Base-by-base conservation (phyloP, 441 rosid genomes). In the Brassica balearica region DNA sequence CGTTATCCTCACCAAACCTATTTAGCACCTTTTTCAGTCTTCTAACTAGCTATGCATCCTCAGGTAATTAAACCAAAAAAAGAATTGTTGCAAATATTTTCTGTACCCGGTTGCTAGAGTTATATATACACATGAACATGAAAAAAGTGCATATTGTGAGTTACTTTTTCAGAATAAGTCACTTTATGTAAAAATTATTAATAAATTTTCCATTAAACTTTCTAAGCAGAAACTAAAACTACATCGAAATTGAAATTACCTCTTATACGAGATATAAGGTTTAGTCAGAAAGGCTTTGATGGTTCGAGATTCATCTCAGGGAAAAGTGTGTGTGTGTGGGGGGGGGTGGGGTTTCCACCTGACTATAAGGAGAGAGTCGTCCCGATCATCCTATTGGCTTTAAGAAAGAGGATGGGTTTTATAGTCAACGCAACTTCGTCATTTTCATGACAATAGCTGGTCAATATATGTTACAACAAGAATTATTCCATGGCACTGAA, bases 1-100 rank as follows among this genome's bases (percentile, higher is more conserved):
- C 17, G 46, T 60, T 72, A 60, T 68, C 69, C 69, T 67, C 69
- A 78, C 81, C 77, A 78, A 78, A 73, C 77, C 69, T 73, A 73
- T 67, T 65, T 68, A 51, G 20, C 58, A 48, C 41, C 27, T 48
- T 77, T 36, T 20, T 38, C 48, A 7, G 61, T 43, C 25, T 71
- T 27, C 68, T 20, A 48, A 48, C 29, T 53, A 15, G 59, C 20
- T 15, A 53, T 53, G 7, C 58, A 51, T 51, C 58, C 64, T 77
- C 65, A 51, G 55, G 58, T 53, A 34, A 14, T 61, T 53, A 68
- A 68, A 46, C 14, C 6, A 3, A 68, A 43, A 43, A 9, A 5
- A 0, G 11, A 15, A 11, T 5, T 53, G 41, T 22, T 62, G 27
- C 65, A 69, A 32, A 62, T 22, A 14, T 29, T 22, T 36, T 41